Conservation (phyloP, 2,329 filamentous ascomycete species). For the Penicillium sp. region DNA sequence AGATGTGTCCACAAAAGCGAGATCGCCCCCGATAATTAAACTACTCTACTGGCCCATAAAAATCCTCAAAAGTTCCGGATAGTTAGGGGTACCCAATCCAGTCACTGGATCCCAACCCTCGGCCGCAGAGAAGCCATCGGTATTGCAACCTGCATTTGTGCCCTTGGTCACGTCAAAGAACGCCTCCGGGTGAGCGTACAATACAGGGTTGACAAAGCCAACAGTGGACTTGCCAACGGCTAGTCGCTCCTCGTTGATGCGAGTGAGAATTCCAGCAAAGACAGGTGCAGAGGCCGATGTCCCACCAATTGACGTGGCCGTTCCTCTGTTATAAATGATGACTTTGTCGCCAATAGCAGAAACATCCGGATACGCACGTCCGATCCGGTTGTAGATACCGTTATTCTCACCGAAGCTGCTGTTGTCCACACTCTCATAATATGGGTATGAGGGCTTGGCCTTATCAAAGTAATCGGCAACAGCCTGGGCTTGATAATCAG, state of each 20-base stretch:
- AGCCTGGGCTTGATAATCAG: constrained; percentile 41
- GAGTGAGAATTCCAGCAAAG: constrained; percentile 55
- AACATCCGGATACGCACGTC: constrained; percentile 39
- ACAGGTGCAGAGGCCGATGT: constrained; percentile 54
- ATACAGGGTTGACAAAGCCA: constrained; percentile 55
- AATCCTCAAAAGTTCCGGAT: constrained; percentile 33
- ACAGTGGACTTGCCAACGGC: constrained; percentile 50
- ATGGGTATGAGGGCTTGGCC: constrained; percentile 28
- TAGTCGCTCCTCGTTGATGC: constrained; percentile 57
- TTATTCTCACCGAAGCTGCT: constrained; percentile 29
- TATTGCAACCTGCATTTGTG: constrained; percentile 33
- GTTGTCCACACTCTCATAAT: constrained; percentile 36
- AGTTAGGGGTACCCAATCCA: constrained; percentile 37
- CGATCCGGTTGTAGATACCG: constrained; percentile 37
- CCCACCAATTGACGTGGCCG: constrained; percentile 28
- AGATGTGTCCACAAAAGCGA: neutral
- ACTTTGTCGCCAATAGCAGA: constrained; percentile 40
- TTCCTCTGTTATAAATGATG: constrained; percentile 29
- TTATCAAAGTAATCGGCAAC: constrained; percentile 38
- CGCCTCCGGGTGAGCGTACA: constrained; percentile 33
- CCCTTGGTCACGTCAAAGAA: constrained; percentile 37
- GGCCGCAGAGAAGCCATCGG: constrained; percentile 29
- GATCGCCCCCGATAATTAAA: neutral
- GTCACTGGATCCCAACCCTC: constrained; percentile 38
- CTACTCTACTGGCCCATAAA: constrained; percentile 28